Conservation (phyloP, 345 rosid species). For the Boechera stricta region DNA sequence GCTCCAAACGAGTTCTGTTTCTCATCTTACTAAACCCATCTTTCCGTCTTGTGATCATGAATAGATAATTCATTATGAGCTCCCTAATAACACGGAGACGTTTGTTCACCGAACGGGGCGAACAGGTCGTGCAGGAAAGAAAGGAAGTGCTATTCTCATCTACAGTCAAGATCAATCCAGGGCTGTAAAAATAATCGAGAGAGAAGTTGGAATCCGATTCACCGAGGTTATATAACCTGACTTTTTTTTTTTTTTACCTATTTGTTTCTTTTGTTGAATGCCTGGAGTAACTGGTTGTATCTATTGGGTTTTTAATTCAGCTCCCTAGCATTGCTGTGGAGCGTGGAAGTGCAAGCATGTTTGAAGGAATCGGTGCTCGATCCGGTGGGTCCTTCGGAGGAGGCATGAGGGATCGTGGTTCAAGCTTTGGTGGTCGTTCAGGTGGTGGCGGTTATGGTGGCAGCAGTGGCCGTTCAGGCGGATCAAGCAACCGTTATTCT, state of each 20-base stretch:
- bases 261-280: conserved; percentile 13
- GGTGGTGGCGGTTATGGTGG: conserved; percentile 35
- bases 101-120: conserved; percentile 99
- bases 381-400: conserved; percentile 53
- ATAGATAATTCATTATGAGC: conserved; percentile 89
- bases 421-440: conserved; percentile 53
- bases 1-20: not conserved
- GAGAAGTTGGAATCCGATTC: conserved; percentile 92
- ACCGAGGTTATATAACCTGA: conserved; percentile 58
- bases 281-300: not conserved
- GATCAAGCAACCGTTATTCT: conserved; percentile 43
- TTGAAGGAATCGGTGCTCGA: conserved; percentile 51
- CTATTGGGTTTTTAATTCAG: conserved; percentile 48
- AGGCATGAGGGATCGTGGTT: conserved; percentile 55
- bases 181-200: conserved; percentile 69
- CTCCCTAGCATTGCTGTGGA: conserved; percentile 71
- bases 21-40: conserved; percentile 8
- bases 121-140: conserved; percentile 99
- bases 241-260: no score
- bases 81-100: conserved; percentile 86
- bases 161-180: conserved; percentile 73
- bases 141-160: conserved; percentile 87
- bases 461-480: conserved; percentile 48
- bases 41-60: conserved; percentile 2
- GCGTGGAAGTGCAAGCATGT: conserved; percentile 56